Evolutionary conservation across 2,329 filamentous ascomycete genomes (phyloP), one percentile per base, ranked within the genome.

Genomic region (Fusarium cyanostomum): DNA sequence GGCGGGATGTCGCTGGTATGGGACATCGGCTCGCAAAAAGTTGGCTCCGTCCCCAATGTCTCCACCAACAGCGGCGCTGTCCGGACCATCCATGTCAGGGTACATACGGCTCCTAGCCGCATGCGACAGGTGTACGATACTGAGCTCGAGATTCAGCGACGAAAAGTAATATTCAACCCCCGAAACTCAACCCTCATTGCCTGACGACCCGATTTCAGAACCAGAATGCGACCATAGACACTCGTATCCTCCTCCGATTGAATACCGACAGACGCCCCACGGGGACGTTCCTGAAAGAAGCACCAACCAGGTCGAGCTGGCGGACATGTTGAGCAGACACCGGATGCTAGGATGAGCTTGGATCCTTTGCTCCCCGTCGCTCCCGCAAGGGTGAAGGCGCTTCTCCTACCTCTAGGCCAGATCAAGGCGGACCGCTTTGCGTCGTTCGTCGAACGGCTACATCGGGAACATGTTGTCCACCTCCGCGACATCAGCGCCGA

Each of bases 311-410:
- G 53, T 52, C 64, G 53, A 63, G 59, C 57, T 46, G 55, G 62
- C 63, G 60, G 71, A 73, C 62, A 76, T 75, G 74, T 69, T 75
- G 71, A 72, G 64, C 52, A 64, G 62, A 62, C 66, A 68, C 57
- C 77, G 75, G 74, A 80, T 83, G 80, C 78, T 83, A 90, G 80
- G 75, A 96, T 96, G 93, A 89, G 86, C 81, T 85, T 91, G 80
- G 94, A 97, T 82, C 89, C 92, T 78, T 87, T 97, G 77, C 91
- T 94, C 76, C 93, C 94, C 78, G 88, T 94, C 81, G 91, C 94
- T 78, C 93, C 93, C 75, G 94, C 93, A 80, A 91, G 92, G 84
- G 88, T 98, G 74, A 91, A 92, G 81, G 92, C 90, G 63, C 86
- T 97, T 70, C 86, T 97, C 58, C 82, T 98, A 61, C 95, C 95